Percentiles rank a stretch among this genome's conserved stretches.
Evolutionary conservation across 2,329 filamentous ascomycete species (phyloP).

Genomic region (Colletotrichum sp.): DNA sequence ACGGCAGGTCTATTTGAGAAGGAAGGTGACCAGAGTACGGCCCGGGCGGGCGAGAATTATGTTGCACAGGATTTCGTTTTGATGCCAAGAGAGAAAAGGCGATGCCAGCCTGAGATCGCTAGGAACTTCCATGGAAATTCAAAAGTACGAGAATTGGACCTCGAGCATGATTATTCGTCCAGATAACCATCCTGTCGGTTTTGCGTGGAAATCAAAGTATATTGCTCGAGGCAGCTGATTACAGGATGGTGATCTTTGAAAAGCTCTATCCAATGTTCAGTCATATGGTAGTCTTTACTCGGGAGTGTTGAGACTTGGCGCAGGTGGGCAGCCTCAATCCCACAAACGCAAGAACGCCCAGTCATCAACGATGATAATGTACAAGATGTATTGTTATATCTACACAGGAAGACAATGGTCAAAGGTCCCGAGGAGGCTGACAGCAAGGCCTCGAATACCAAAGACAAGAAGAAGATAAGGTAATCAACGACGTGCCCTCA

Average conservation of each 20-base stretch:
- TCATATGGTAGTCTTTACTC: not conserved
- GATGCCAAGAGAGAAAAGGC: not conserved
- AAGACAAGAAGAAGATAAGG: not conserved
- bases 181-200: too few relatives aligned
- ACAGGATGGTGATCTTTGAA: accelerated
- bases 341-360: not conserved
- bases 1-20: constrained; percentile 25
- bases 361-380: not conserved
- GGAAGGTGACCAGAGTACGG: not conserved
- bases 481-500: not conserved
- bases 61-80: not conserved
- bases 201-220: accelerated
- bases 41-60: not conserved
- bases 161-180: not conserved
- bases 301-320: too few relatives aligned
- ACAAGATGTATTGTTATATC: not conserved
- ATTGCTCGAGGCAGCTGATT: not conserved
- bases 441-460: not conserved
- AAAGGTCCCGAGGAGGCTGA: not conserved
- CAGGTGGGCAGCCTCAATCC: accelerated
- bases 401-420: not conserved
- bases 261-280: accelerated
- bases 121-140: not conserved
- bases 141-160: not conserved
- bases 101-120: not conserved